Evolutionary conservation across 768 basidiomycete genomes (phyloP), one percentile per base, ranked within the genome.

Genomic region (Suillus clintonianus): DNA sequence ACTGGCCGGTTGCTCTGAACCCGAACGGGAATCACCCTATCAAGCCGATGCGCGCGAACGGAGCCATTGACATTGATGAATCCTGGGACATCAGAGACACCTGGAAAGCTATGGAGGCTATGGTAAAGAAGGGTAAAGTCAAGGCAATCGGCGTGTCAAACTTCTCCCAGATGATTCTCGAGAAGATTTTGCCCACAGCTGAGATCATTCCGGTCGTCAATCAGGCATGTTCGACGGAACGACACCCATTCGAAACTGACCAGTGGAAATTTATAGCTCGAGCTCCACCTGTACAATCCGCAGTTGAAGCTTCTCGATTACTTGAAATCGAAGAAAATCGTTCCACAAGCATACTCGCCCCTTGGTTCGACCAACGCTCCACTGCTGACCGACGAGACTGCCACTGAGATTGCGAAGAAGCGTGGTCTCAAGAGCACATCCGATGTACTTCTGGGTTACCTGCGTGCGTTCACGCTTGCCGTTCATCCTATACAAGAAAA

Each of bases 81-180:
- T 79, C 83, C 47, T 90, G 90, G 85, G 80, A 85, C 30, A 71
- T 92, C 70, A 79, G 75, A 59, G 84, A 93, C 59, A 94, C 94
- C 10, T 95, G 94, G 92, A 86, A 85, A 69, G 88, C 90, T 74
- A 89, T 95, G 89, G 94, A 95, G 74, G 86, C 79, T 11, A 66
- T 94, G 32, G 74, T 86, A 64, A 85, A 85, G 74, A 88, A 85
- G 69, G 91, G 88, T 68, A 91, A 89, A 75, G 86, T 87, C 66
- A 77, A 71, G 68, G 71, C 79, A 24, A 91, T 91, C 69, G 92
- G 92, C 39, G 86, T 88, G 36, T 92, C 90, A 66, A 94, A 94
- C 80, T 89, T 86, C 73, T 89, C 88, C 34, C 78, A 88, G 72
- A 77, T 74, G 62, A 85, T 88, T 72, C 79, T 95, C n/a, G 86